These are phyloP conservation scores for Akanthomyces muscarius DNA, from an alignment of 2,329 filamentous ascomycete genomes.

Conservation along the genomic window DNA sequence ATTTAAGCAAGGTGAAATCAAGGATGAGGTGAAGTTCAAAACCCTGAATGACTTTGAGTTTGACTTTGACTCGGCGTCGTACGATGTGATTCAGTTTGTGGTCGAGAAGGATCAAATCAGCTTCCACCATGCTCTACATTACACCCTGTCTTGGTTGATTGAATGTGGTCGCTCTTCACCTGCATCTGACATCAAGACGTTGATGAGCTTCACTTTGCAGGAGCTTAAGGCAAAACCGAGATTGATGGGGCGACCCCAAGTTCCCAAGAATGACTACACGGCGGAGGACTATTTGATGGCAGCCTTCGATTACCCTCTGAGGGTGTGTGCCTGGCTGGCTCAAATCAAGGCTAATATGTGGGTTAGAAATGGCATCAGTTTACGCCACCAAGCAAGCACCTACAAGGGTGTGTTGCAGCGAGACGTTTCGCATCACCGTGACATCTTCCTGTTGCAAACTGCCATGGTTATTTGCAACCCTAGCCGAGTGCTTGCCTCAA, in stretches of 20 bases:
- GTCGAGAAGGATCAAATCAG: conserved; percentile 90
- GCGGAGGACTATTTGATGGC: conserved; percentile 79
- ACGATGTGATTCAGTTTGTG: conserved; percentile 76
- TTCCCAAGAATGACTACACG: conserved; percentile 53
- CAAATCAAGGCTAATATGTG: conserved; percentile 99
- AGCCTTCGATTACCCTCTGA: conserved; percentile 86
- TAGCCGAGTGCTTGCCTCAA: conserved; percentile 77
- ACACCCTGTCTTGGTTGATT: conserved; percentile 91
- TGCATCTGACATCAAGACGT: conserved; percentile 58
- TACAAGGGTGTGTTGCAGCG: conserved; percentile 86
- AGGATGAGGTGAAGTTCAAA: conserved; percentile 81
- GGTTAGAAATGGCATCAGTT: conserved; percentile 94
- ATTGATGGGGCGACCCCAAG: conserved; percentile 56
- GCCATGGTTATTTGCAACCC: conserved; percentile 84
- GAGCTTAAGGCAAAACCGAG: conserved; percentile 64
- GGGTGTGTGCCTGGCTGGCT: conserved; percentile 92
- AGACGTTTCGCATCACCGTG: conserved; percentile 89
- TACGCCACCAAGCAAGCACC: conserved; percentile 90
- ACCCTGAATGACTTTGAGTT: conserved; percentile 75
- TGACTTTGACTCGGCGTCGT: conserved; percentile 52
- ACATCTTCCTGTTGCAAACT: conserved; percentile 90
- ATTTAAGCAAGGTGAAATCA: conserved; percentile 84
- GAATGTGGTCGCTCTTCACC: conserved; percentile 79
- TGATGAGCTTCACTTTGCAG: conserved; percentile 68
- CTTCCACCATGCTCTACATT: conserved; percentile 95